Percentiles rank a stretch among this genome's conserved stretches.
Conservation (phyloP, 1,139 yeast species). For the Scheffersomyces segobiensis region DNA sequence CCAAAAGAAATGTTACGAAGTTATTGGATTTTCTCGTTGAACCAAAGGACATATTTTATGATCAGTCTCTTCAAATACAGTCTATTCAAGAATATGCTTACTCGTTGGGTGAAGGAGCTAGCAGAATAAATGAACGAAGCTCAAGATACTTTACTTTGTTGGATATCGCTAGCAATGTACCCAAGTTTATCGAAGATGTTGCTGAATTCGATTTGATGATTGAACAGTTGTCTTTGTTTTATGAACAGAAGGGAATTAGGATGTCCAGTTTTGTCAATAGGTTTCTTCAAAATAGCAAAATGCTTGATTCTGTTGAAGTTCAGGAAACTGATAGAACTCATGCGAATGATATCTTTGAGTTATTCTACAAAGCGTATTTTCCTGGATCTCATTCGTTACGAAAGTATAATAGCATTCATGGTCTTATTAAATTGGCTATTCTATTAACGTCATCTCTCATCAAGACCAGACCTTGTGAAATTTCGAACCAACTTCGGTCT, state of each 20-base stretch:
- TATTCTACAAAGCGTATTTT: neutral
- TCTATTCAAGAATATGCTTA: slow-evolving; percentile 32
- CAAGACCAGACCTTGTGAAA: neutral
- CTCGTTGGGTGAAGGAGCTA: slow-evolving; percentile 27
- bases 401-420: neutral
- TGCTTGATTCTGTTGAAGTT: neutral
- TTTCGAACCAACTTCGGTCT: neutral
- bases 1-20: neutral
- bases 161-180: slow-evolving; percentile 24
- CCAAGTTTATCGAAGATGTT: slow-evolving; percentile 28
- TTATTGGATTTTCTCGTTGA: neutral
- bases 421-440: neutral
- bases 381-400: neutral
- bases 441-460: neutral
- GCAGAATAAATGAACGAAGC: slow-evolving; percentile 7
- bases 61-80: slow-evolving; percentile 10
- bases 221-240: slow-evolving; percentile 43
- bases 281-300: neutral
- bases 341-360: neutral
- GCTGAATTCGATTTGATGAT: slow-evolving; percentile 53
- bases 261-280: slow-evolving; percentile 12
- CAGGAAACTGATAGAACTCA: neutral
- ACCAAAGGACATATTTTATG: neutral
- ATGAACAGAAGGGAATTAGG: slow-evolving; percentile 25
- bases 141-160: slow-evolving; percentile 22